Evolutionary conservation across 305 asterid species (phyloP).

Genomic region (Fraxinus albicans): DNA sequence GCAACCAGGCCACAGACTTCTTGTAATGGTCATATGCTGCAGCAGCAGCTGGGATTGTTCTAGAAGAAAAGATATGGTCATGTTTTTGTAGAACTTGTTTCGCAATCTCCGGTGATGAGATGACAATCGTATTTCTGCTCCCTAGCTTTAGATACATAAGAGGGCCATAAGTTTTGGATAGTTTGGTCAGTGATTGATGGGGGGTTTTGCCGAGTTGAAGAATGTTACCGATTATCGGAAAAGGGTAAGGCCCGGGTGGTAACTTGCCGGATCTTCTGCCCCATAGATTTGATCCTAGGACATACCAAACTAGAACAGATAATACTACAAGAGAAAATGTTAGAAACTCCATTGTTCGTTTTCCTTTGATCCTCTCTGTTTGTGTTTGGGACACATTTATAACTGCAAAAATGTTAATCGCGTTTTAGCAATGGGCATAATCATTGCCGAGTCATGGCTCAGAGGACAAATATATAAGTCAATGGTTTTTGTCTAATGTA

Average conservation of each 20-base stretch:
- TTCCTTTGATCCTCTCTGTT: not conserved
- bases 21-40: not conserved
- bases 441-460: not conserved
- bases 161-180: slow-evolving; percentile 42
- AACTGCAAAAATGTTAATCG: too few species aligned
- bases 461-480: not conserved
- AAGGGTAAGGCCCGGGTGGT: slow-evolving; percentile 41
- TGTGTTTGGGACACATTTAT: not conserved
- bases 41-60: not conserved
- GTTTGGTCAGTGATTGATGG: slow-evolving; percentile 28
- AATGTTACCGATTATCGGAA: slow-evolving; percentile 38
- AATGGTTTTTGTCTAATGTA: not conserved
- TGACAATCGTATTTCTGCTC: slow-evolving; percentile 15
- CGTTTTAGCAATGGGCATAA: too few species aligned
- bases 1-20: slow-evolving; percentile 3
- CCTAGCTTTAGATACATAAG: slow-evolving; percentile 38
- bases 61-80: not conserved
- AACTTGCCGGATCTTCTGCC: slow-evolving; percentile 12
- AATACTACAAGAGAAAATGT: not conserved
- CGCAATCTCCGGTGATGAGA: slow-evolving; percentile 28
- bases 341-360: not conserved
- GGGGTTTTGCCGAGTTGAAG: slow-evolving; percentile 37
- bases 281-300: slow-evolving; percentile 8
- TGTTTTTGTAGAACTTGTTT: not conserved
- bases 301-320: not conserved